A percentile compares a stretch with the other conserved stretches of the same genome.
Conservation (phyloP, 768 basidiomycete genomes). For the Collybia sp. region DNA sequence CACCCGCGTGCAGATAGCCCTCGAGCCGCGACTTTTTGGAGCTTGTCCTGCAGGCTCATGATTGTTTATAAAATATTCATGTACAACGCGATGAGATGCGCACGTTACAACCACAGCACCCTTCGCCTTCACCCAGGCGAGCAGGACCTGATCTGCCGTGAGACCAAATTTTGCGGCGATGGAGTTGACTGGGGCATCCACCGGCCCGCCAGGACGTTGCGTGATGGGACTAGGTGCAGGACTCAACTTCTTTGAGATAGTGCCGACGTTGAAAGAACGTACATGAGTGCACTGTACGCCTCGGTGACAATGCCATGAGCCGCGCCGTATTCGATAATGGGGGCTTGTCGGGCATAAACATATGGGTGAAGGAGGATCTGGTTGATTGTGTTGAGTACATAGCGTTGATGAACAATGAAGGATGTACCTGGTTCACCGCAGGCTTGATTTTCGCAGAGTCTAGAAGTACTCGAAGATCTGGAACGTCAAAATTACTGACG, state of each 20-base stretch:
- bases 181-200: conserved; percentile 51
- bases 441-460: conserved; percentile 59
- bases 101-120: conserved; percentile 64
- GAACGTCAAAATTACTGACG: conserved; percentile 62
- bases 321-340: conserved; percentile 53
- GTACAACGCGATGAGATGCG: conserved; percentile 1
- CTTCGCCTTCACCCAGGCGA: conserved; percentile 71
- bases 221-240: conserved; percentile 54
- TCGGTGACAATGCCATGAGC: conserved; percentile 62
- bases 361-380: conserved; percentile 74
- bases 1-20: conserved; percentile 64
- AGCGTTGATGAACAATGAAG: neutral
- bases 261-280: conserved; percentile 11
- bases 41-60: conserved; percentile 40
- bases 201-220: conserved; percentile 51
- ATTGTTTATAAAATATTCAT: neutral
- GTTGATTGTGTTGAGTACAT: neutral
- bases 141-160: conserved; percentile 60
- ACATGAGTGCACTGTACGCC: conserved; percentile 69
- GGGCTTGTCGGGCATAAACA: conserved; percentile 47
- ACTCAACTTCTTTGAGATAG: conserved; percentile 6
- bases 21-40: conserved; percentile 61
- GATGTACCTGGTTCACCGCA: conserved; percentile 57
- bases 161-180: conserved; percentile 49
- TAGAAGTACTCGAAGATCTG: conserved; percentile 50